A percentile compares a stretch with the other conserved stretches of the same genome.
Conservation (phyloP, 306 rosid species). For the Pyrus bretschneideri region DNA sequence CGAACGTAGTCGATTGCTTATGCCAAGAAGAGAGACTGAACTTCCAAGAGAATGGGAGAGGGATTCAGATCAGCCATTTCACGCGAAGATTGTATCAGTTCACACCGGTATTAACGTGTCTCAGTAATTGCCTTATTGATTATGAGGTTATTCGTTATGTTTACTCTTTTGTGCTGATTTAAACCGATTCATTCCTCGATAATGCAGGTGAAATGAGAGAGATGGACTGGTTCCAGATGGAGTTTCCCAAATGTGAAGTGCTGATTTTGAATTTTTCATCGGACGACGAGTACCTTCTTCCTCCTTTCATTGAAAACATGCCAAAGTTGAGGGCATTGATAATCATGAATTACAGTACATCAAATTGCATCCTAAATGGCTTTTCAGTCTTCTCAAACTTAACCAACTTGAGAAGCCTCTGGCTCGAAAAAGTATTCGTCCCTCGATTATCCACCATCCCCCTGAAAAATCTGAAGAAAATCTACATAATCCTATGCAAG, state of each 20-base stretch:
- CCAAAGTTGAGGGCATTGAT: slow-evolving; percentile 70
- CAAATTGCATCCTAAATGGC: slow-evolving; percentile 47
- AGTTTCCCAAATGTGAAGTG: slow-evolving; percentile 82
- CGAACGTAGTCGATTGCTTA: slow-evolving; percentile 54
- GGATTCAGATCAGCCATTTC: slow-evolving; percentile 41
- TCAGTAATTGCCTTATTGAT: no score
- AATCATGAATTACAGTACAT: slow-evolving; percentile 49
- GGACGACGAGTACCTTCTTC: slow-evolving; percentile 43
- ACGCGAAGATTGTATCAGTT: slow-evolving; percentile 70
- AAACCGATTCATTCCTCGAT: not conserved
- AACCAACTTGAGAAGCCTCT: slow-evolving; percentile 54
- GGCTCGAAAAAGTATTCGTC: slow-evolving; percentile 75
- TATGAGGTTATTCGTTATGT: no score
- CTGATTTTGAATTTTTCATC: slow-evolving; percentile 71
- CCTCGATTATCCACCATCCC: slow-evolving; percentile 38
- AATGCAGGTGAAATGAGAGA: slow-evolving; percentile 77
- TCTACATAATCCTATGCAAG: slow-evolving; percentile 63
- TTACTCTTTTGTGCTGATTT: no score
- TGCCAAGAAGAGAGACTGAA: slow-evolving; percentile 60
- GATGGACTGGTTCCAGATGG: slow-evolving; percentile 62
- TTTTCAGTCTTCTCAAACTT: slow-evolving; percentile 38
- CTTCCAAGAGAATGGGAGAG: slow-evolving; percentile 81
- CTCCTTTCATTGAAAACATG: slow-evolving; percentile 68
- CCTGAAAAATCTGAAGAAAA: slow-evolving; percentile 38
- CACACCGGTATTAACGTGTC: slow-evolving; percentile 58